phyloP scores from a whole-genome alignment of 345 rosid genomes.

The Diplotaxis tenuifolia region DNA sequence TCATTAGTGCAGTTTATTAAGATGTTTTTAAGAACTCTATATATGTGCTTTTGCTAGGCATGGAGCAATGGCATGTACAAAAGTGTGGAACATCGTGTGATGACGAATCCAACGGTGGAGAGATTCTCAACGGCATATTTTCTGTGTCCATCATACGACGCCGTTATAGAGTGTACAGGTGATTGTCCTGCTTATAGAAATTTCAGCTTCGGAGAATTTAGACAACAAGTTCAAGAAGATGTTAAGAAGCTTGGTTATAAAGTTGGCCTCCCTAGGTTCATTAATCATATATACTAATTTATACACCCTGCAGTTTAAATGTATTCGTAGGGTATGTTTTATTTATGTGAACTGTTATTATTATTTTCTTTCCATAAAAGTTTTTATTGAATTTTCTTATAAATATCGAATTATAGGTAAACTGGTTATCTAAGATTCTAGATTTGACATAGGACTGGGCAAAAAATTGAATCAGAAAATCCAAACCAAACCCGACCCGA shows the following conservation, averaged over 20 bases:
- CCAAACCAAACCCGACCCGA: too few species aligned
- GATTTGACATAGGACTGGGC: too few species aligned
- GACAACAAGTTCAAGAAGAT: conserved; percentile 77
- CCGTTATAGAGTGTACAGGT: conserved; percentile 52
- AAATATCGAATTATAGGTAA: not conserved
- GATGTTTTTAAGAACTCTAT: not conserved
- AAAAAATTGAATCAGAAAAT: too few species aligned
- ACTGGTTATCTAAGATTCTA: not conserved
- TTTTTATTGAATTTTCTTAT: not conserved
- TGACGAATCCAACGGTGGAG: conserved; percentile 66
- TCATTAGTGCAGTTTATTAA: not conserved
- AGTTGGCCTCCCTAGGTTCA: conserved; percentile 83
- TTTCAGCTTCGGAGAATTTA: conserved; percentile 72
- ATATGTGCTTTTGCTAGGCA: conserved; percentile 47
- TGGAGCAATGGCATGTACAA: conserved; percentile 88
- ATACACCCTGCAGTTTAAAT: not conserved
- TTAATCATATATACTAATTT: conserved; percentile 33
- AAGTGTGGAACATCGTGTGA: conserved; percentile 82
- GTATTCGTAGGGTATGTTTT: not conserved
- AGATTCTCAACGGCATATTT: conserved; percentile 92
- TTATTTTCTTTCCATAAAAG: not conserved
- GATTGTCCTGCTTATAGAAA: conserved; percentile 53
- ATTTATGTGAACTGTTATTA: not conserved
- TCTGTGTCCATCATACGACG: conserved; percentile 78
- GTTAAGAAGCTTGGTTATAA: conserved; percentile 69